Evolutionary conservation across 225 moss, liverwort and hornwort genomes (phyloP).

Genomic region (Neckera pumila): DNA sequence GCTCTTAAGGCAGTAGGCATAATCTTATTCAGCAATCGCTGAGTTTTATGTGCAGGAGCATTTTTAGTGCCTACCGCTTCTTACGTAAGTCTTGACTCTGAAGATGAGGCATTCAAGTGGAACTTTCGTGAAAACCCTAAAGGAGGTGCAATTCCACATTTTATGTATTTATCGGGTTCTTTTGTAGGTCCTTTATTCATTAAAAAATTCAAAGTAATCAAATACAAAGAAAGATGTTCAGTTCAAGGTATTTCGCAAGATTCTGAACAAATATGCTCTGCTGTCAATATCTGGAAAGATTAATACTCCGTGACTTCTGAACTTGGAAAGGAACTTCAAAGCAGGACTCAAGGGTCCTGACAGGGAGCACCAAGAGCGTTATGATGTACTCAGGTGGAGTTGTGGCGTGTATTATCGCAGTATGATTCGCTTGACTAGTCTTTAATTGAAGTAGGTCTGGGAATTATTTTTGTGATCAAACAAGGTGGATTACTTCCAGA

Average conservation of each 20-base stretch:
- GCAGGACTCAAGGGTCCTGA: not conserved
- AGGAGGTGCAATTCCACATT: conserved; percentile 28
- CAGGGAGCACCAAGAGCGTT: conserved; percentile 57
- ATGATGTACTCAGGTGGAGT: conserved; percentile 47
- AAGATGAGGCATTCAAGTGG: conserved; percentile 60
- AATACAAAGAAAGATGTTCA: not conserved
- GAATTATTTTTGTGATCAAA: not conserved
- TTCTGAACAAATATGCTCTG: not conserved
- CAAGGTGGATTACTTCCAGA: not conserved
- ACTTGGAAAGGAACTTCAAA: not conserved
- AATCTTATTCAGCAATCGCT: not conserved
- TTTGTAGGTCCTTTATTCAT: not conserved
- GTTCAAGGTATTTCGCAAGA: not conserved
- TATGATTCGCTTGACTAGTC: not conserved
- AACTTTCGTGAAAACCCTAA: conserved; percentile 49
- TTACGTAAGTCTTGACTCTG: conserved; percentile 27
- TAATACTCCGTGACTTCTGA: not conserved
- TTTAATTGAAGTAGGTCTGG: not conserved
- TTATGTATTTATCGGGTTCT: not conserved
- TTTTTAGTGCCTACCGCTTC: conserved; percentile 36
- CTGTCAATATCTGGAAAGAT: not conserved
- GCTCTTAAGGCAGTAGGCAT: not conserved
- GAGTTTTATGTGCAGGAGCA: conserved; percentile 35
- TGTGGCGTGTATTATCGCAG: conserved; percentile 48
- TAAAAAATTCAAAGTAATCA: not conserved